Conservation (phyloP, 164 flowering plant species). For the Cinnamomum micranthum region DNA sequence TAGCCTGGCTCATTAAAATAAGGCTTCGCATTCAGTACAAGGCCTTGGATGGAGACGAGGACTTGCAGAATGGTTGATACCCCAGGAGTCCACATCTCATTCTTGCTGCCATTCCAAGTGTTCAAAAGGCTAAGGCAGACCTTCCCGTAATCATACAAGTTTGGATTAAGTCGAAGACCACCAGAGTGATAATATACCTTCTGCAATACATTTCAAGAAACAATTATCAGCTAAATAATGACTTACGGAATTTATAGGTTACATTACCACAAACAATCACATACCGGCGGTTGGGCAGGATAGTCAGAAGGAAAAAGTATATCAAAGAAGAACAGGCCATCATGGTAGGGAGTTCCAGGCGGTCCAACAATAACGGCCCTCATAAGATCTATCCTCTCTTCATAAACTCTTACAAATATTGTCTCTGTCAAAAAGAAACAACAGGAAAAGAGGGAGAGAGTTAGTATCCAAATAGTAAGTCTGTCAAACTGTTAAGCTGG, state of each 20-base stretch:
- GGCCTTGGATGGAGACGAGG: constrained; percentile 77
- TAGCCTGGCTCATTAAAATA: constrained; percentile 79
- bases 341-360: constrained; percentile 14
- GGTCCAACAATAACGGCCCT: constrained; percentile 13
- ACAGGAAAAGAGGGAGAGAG: too few relatives aligned
- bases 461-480: too few relatives aligned
- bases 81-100: constrained; percentile 66
- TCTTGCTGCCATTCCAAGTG: constrained; percentile 62
- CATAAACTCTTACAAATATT: constrained; percentile 10
- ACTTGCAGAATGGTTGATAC: constrained; percentile 74
- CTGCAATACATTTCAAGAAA: neutral
- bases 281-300: constrained; percentile 5
- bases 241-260: neutral
- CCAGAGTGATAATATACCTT: constrained; percentile 60
- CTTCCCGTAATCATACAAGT: constrained; percentile 64
- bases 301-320: constrained; percentile 2
- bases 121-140: constrained; percentile 90
- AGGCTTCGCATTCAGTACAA: constrained; percentile 72
- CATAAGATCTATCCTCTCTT: constrained; percentile 13
- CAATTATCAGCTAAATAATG: too few relatives aligned
- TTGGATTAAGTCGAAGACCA: constrained; percentile 79
- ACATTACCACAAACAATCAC: constrained; percentile 19
- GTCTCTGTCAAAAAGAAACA: constrained; percentile 1
- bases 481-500: too few relatives aligned
- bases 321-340: constrained; percentile 15